Evolutionary conservation across 2,329 filamentous ascomycete genomes (phyloP).

Genomic region (Taxawa tesnikishii): DNA sequence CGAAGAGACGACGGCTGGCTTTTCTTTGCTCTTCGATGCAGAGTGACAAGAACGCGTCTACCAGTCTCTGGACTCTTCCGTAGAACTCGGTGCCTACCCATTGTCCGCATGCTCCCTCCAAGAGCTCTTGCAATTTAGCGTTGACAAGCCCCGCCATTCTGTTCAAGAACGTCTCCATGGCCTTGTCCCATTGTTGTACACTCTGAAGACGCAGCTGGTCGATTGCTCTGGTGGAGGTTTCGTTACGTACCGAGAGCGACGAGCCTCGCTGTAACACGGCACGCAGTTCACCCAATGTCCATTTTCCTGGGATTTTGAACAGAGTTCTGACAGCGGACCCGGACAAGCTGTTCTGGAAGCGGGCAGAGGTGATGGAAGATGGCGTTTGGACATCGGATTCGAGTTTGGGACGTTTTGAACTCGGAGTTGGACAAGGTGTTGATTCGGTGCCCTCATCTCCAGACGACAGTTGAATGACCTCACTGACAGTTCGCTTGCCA

Average conservation of each 20-base stretch:
- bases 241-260: conserved; percentile 18
- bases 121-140: conserved; percentile 7
- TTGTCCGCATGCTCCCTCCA: conserved; percentile 15
- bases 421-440: conserved; percentile 9
- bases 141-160: conserved; percentile 15
- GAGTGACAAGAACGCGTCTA: conserved; percentile 14
- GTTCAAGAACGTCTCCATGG: conserved; percentile 17
- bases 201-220: conserved; percentile 18
- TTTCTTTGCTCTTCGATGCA: conserved; percentile 16
- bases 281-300: too few relatives aligned
- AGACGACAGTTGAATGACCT: background rate
- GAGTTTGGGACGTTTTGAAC: conserved; percentile 21
- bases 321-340: too few relatives aligned
- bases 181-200: conserved; percentile 18
- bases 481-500: background rate
- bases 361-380: conserved; percentile 27
- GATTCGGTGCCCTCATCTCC: conserved; percentile 1
- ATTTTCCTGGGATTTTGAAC: too few relatives aligned
- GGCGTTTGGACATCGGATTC: conserved; percentile 7
- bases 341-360: conserved; percentile 22
- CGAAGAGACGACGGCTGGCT: conserved; percentile 14
- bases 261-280: conserved; percentile 15
- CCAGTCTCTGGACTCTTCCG: conserved; percentile 12
- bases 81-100: conserved; percentile 21
- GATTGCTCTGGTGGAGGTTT: conserved; percentile 22